phyloP scores from a whole-genome alignment of 345 rosid species.

The Erysimum cheiranthoides region DNA sequence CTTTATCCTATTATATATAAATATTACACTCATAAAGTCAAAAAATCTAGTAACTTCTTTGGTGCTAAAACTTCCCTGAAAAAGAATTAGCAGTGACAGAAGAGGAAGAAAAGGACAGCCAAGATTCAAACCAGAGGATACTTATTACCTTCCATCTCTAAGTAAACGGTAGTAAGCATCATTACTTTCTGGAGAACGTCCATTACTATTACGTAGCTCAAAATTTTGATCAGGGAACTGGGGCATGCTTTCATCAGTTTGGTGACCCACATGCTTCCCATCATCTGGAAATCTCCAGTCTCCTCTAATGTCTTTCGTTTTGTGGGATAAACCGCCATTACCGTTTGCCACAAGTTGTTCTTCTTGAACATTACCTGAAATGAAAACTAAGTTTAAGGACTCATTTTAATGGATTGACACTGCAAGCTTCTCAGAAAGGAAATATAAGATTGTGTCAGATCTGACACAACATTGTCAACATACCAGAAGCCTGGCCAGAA shows the following conservation, averaged over 20 bases:
- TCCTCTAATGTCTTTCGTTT: slow-evolving; percentile 46
- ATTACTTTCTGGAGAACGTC: slow-evolving; percentile 45
- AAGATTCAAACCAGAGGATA: slow-evolving; percentile 26
- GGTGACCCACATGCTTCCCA: slow-evolving; percentile 48
- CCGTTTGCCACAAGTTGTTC: slow-evolving; percentile 43
- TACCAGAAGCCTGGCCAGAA: slow-evolving; percentile 60
- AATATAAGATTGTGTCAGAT: slow-evolving; percentile 3
- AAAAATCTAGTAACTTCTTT: slow-evolving; percentile 23
- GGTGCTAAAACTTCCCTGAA: slow-evolving; percentile 16
- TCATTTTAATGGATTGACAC: slow-evolving; percentile 23
- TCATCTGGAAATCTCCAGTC: slow-evolving; percentile 49
- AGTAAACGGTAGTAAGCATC: slow-evolving; percentile 63
- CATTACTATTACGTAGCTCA: slow-evolving; percentile 44
- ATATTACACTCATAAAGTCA: slow-evolving; percentile 19
- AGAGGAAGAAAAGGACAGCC: slow-evolving; percentile 20
- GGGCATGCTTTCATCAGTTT: slow-evolving; percentile 44
- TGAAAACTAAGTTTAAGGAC: slow-evolving; percentile 36
- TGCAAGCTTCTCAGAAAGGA: slow-evolving; percentile 22
- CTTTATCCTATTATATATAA: slow-evolving; percentile 56
- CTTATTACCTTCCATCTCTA: slow-evolving; percentile 71
- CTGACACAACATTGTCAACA: slow-evolving; percentile 32
- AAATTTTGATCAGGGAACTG: slow-evolving; percentile 39
- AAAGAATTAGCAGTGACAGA: background rate
- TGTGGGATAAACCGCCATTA: slow-evolving; percentile 47
- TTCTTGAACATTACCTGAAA: slow-evolving; percentile 53